Percentiles rank a stretch among this genome's conserved stretches.
Evolutionary conservation across 129 eudicot genomes (phyloP).

Genomic region (Artemisia argyi): DNA sequence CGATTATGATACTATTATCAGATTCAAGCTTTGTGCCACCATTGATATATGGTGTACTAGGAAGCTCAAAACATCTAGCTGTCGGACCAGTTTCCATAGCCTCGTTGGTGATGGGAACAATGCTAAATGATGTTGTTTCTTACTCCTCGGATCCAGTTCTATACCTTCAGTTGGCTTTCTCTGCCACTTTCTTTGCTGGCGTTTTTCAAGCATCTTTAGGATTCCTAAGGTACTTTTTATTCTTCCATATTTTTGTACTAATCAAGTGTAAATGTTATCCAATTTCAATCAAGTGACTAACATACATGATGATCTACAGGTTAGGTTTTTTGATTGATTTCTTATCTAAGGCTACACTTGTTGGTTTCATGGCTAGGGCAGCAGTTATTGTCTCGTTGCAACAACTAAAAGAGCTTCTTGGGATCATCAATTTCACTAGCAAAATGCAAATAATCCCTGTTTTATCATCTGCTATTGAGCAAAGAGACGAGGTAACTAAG

Average conservation of each 20-base stretch:
- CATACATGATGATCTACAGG: conserved; percentile 40
- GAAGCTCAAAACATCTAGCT: conserved; percentile 83
- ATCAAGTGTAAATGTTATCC: too few species aligned
- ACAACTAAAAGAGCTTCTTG: conserved; percentile 83
- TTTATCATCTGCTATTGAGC: conserved; percentile 59
- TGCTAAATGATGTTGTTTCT: conserved; percentile 73
- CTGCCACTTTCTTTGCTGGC: conserved; percentile 87
- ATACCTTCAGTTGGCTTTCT: conserved; percentile 70
- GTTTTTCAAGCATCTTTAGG: conserved; percentile 91
- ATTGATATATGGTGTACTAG: conserved; percentile 65
- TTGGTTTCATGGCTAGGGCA: conserved; percentile 98
- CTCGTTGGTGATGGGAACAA: conserved; percentile 79
- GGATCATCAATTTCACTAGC: conserved; percentile 75
- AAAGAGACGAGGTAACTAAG: conserved; percentile 57
- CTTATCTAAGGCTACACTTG: conserved; percentile 86
- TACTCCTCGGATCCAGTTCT: conserved; percentile 50
- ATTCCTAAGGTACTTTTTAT: conserved; percentile 49
- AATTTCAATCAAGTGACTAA: neutral
- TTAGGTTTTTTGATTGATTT: conserved; percentile 86
- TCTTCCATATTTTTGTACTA: neutral
- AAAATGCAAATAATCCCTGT: conserved; percentile 88
- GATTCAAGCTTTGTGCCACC: conserved; percentile 92
- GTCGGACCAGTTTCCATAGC: conserved; percentile 90
- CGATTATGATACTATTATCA: neutral
- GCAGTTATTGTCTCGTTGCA: conserved; percentile 87